A percentile compares a stretch with the other conserved stretches of the same genome.
These are phyloP conservation scores for Candida ficus DNA, from an alignment of 805 yeast species.

Conservation along the genomic window DNA sequence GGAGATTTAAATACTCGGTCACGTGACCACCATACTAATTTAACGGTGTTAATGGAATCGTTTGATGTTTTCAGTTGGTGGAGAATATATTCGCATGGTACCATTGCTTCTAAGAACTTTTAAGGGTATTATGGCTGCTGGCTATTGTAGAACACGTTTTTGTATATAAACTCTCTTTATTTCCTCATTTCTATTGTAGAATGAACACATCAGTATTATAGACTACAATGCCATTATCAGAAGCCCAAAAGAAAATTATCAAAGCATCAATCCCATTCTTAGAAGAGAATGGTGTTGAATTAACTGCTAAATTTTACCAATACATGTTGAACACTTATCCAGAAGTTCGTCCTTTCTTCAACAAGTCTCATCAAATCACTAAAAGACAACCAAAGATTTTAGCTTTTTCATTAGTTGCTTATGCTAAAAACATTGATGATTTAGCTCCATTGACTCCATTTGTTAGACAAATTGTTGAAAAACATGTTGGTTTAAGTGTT, in stretches of 20 bases:
- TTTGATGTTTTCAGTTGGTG: no score
- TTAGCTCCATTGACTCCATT: slow-evolving; percentile 46
- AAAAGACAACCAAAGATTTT: slow-evolving; percentile 58
- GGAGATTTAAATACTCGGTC: no score
- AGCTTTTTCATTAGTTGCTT: slow-evolving; percentile 55
- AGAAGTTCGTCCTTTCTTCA: slow-evolving; percentile 56
- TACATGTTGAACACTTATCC: slow-evolving; percentile 50
- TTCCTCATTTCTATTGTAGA: not conserved
- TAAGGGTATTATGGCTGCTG: no score
- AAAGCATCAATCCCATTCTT: slow-evolving; percentile 52
- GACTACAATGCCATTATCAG: slow-evolving; percentile 25
- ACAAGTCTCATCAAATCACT: slow-evolving; percentile 48
- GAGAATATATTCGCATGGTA: no score
- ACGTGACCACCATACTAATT: not conserved
- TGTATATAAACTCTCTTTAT: not conserved
- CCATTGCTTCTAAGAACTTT: no score
- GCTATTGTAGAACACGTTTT: not conserved
- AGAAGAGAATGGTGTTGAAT: slow-evolving; percentile 46
- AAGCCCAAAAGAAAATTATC: slow-evolving; percentile 31
- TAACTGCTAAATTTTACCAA: slow-evolving; percentile 51
- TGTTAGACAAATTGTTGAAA: slow-evolving; percentile 55
- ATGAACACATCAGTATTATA: no score
- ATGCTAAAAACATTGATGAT: slow-evolving; percentile 60
- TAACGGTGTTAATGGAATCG: not conserved
- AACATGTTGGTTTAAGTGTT: slow-evolving; percentile 62